Percentiles rank a stretch among this genome's conserved stretches.
Evolutionary conservation across 139 green algal species (phyloP).

Genomic region (Pseudopediastrum boryanum): DNA sequence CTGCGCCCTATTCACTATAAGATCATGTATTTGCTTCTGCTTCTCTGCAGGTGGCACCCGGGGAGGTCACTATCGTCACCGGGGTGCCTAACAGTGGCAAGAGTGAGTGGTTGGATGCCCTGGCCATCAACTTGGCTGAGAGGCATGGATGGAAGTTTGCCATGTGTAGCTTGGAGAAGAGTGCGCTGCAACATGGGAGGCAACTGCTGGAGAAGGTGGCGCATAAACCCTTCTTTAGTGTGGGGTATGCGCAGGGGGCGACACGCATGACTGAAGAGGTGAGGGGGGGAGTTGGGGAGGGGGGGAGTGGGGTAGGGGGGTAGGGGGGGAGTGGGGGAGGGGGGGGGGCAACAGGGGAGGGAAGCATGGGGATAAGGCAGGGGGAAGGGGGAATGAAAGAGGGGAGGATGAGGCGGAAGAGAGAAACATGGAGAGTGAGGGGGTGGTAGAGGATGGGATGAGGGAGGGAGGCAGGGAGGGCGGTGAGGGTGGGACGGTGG

Average conservation of each 20-base stretch:
- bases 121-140: slow-evolving; percentile 86
- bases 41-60: slow-evolving; percentile 51
- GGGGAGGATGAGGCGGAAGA: no score
- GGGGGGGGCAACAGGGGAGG: no score
- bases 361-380: no score
- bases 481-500: no score
- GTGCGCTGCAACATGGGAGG: slow-evolving; percentile 25
- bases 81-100: slow-evolving; percentile 98
- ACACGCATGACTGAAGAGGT: slow-evolving; percentile 13
- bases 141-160: slow-evolving; percentile 86
- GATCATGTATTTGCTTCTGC: no score
- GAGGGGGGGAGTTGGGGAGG: not conserved
- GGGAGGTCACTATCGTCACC: slow-evolving; percentile 96
- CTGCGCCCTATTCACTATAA: no score
- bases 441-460: no score
- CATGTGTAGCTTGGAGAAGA: slow-evolving; percentile 93
- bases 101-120: slow-evolving; percentile 95
- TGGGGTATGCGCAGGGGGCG: slow-evolving; percentile 10
- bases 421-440: no score
- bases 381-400: no score
- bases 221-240: slow-evolving; percentile 11
- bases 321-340: no score
- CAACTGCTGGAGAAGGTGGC: slow-evolving; percentile 49
- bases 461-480: no score
- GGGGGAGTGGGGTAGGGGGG: no score